These are phyloP conservation scores for Ustilago cynodontis DNA, from an alignment of 1,284 basidiomycete species.

Conservation along the genomic window DNA sequence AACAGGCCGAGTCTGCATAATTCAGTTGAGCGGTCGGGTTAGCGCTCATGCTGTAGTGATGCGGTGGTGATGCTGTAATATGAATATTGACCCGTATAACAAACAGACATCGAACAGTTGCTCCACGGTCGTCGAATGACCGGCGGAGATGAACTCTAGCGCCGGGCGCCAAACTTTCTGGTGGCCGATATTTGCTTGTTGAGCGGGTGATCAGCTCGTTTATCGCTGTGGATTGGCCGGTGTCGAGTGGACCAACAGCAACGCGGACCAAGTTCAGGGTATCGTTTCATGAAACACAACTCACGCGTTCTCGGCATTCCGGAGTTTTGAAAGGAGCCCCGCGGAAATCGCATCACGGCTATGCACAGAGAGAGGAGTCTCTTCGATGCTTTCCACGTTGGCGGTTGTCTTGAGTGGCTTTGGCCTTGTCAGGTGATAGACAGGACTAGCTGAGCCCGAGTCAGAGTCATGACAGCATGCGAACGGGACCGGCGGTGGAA, in stretches of 20 bases:
- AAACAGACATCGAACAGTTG: too few species aligned
- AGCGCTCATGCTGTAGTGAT: too few species aligned
- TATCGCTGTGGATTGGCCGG: too few species aligned
- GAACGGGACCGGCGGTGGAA: background rate
- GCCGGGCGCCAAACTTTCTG: background rate
- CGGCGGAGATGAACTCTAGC: background rate
- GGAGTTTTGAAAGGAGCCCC: background rate
- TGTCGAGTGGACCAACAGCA: background rate
- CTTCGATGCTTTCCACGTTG: background rate
- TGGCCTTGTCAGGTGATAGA: background rate
- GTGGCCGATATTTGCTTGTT: too few species aligned
- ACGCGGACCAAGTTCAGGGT: background rate
- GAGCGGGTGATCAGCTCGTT: too few species aligned
- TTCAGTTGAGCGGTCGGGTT: constrained; percentile 29
- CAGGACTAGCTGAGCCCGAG: background rate
- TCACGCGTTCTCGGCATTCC: background rate
- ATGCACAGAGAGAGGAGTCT: background rate
- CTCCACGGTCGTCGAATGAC: background rate
- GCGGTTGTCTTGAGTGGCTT: background rate
- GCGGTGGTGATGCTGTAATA: background rate
- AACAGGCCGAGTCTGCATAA: constrained; percentile 29
- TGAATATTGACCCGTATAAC: too few species aligned
- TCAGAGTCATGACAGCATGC: background rate
- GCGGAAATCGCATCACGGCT: background rate
- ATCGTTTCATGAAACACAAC: background rate